These are phyloP conservation scores for Chaetomium cochliodes DNA, from an alignment of 495 filamentous ascomycete species.

Conservation along the genomic window DNA sequence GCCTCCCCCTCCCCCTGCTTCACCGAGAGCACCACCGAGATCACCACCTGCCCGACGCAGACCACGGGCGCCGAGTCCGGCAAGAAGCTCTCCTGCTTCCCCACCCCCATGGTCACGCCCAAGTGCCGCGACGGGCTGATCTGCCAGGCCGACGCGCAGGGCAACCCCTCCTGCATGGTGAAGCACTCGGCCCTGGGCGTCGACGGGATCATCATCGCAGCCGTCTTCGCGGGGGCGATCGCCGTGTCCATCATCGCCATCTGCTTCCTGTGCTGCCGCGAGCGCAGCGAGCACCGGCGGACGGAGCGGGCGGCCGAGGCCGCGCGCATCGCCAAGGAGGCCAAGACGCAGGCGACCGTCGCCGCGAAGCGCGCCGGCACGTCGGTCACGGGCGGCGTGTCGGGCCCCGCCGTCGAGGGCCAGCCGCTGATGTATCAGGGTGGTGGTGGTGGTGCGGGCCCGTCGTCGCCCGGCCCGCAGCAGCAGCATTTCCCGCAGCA, in stretches of 20 bases:
- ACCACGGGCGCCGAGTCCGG: conserved; percentile 37
- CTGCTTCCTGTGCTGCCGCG: conserved; percentile 44
- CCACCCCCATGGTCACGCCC: conserved; percentile 31
- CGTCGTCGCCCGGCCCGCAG: conserved; percentile 6
- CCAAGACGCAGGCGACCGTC: conserved; percentile 29
- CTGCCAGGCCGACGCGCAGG: conserved; percentile 41
- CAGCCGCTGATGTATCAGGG: conserved; percentile 38
- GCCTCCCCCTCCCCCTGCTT: conserved; percentile 40
- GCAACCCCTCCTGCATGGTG: conserved; percentile 46
- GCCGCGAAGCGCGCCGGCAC: conserved; percentile 39
- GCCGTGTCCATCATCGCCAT: conserved; percentile 33
- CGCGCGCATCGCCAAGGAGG: conserved; percentile 40
- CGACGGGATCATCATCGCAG: conserved; percentile 44
- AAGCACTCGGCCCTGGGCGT: conserved; percentile 37
- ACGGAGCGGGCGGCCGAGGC: conserved; percentile 36
- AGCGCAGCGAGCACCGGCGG: conserved; percentile 36
- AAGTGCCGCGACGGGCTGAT: conserved; percentile 48
- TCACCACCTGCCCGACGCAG: conserved; percentile 39
- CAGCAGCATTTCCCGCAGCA: conserved; percentile 10
- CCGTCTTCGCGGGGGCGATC: conserved; percentile 41
- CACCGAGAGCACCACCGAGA: conserved; percentile 32
- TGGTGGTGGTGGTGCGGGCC: neutral
- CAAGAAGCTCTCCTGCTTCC: conserved; percentile 40
- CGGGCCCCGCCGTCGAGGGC: conserved; percentile 60
- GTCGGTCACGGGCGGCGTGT: conserved; percentile 67